Evolutionary conservation across 148 eudicot genomes (phyloP), one percentile per base, ranked within the genome.

Genomic region (Simmondsia chinensis): DNA sequence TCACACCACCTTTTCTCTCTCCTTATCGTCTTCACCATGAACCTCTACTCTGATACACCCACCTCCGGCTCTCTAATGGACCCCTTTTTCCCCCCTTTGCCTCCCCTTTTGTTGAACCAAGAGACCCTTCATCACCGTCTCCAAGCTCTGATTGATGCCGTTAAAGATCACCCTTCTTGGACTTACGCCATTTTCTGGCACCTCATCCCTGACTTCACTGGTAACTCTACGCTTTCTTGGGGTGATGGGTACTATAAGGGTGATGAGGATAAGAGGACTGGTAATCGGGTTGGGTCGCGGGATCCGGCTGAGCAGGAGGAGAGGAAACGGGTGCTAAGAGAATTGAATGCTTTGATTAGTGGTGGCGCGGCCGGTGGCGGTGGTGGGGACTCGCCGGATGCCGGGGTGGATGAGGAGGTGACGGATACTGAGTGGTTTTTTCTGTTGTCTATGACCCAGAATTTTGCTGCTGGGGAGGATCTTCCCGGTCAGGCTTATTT

Each of bases 171-270:
- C n/a, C n/a, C n/a, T n/a, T n/a, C n/a, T 59, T 91, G 99, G 99
- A 82, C 88, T 1, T 91, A 91, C 63, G 99, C 95, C 9, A 86
- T 91, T 27, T 91, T 82, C 74, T 91, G 99, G 99, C 99, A 86
- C 39, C 57, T 46, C 77, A 43, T 67, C 33, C 25, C 39, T 2
- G 83, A 69, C 17, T 46, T 32, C 46, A 13, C 68, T 33, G 60
- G 61, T 8, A 61, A 56, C 3, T 19, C 80, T 0, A 14, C 72
- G 1, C 55, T 91, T 1, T 71, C 73, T 0, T 91, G 99, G 99
- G 95, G 95, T 2, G 99, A 91, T 20, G 99, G 99, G 0, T 86
- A 82, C 45, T 91, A 91, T 46, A 82, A 66, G 11, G 89, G 89
- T 4, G 94, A 82, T 1, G 74, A 64, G 5, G 35, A 50, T 7